Base-by-base conservation (phyloP, 805 yeast species). In the Metschnikowia proteae region DNA sequence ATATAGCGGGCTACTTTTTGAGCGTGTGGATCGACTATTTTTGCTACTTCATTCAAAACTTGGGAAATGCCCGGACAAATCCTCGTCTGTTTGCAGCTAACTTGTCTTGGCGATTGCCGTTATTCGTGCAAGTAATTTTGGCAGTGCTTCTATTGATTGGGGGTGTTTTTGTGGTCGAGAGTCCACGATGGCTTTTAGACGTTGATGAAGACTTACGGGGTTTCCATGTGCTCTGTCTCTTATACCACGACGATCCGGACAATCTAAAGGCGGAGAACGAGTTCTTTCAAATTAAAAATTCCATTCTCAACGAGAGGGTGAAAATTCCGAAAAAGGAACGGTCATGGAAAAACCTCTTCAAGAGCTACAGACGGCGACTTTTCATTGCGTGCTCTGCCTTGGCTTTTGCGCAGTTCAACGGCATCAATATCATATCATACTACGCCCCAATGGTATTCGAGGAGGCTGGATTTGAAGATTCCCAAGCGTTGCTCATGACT, bases 141-240 rank as follows among this genome's bases (percentile, higher is more conserved):
- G 96, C 96, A 0, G 51, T 77, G 2, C 68, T 84, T 4, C 70
- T 90, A 27, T 81, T 82, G 28, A 54, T 80, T 3, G 97, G 97
- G 3, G 84, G 96, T 1, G 80, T 83, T 46, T 73, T 86, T 50
- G 81, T 91, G 34, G 90, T 88, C 4, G 97, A 90, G 60, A 83
- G 91, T 43, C 97, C 97, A 4, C 75, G 96, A 56, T 90, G 96
- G 96, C 72, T 91, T 45, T 69, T 91, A 33, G 91, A 87, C 63
- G 84, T 85, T 52, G 96, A 89, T 61, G 79, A 76, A 54, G 88
- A 84, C 52, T 79, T 75, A 45, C 75, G 76, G 50, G 83, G 82
- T 4, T 76, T 69, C 49, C 61, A 71, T 43, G 60, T 57, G 9
- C 62, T 74, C 45, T 61, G 61, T 43, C 60, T 71, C 22, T 60